Conservation (phyloP, 345 rosid species). For the Heritiera fomes region DNA sequence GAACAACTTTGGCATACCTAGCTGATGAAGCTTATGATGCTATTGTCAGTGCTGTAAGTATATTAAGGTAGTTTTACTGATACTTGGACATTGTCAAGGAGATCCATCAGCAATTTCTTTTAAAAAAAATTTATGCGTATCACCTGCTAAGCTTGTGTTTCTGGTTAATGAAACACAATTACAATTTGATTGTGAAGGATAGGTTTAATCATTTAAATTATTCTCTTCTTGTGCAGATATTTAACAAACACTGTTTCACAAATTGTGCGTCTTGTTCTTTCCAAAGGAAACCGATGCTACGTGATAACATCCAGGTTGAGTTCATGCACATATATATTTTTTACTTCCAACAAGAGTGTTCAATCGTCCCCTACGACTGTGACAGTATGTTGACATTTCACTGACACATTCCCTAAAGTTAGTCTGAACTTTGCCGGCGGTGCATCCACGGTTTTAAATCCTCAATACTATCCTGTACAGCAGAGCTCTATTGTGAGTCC, state of each 20-base stretch:
- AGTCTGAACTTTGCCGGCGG: conserved; percentile 86
- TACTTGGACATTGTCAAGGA: background rate
- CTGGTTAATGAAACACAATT: background rate
- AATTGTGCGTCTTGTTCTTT: conserved; percentile 54
- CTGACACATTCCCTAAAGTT: conserved; percentile 74
- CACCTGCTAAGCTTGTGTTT: background rate
- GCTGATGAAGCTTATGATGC: too few relatives aligned
- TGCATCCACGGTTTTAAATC: conserved; percentile 68
- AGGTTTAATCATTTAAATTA: background rate
- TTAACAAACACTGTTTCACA: conserved; percentile 52
- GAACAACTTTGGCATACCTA: too few relatives aligned
- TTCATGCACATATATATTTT: conserved; percentile 19
- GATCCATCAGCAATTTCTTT: background rate
- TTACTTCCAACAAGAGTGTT: conserved; percentile 6
- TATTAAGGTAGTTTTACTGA: too few relatives aligned
- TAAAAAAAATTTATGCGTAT: background rate
- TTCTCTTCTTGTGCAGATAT: conserved; percentile 45
- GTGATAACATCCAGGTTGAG: conserved; percentile 59
- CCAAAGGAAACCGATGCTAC: conserved; percentile 67
- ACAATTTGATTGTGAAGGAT: conserved; percentile 5
- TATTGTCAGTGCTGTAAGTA: too few relatives aligned
- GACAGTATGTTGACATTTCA: conserved; percentile 23
- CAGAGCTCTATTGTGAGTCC: conserved; percentile 71
- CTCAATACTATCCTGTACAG: conserved; percentile 76
- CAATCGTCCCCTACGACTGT: conserved; percentile 15